Conservation (phyloP, 1,284 basidiomycete genomes). For the Laetiporus sulphureus region DNA sequence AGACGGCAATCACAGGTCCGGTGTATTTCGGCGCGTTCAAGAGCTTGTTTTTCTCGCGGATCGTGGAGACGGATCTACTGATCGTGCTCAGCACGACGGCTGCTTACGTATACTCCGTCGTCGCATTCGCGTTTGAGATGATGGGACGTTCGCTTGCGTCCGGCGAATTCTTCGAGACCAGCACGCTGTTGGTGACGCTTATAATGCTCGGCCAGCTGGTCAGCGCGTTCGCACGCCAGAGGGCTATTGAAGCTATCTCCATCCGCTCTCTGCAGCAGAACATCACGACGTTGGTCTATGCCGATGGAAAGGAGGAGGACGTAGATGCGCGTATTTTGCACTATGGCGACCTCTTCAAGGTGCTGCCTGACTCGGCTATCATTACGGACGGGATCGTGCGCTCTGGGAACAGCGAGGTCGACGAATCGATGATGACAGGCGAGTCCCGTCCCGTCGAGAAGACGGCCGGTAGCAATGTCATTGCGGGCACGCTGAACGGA, state of each 20-base stretch:
- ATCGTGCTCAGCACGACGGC: constrained; percentile 35
- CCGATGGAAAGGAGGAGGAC: constrained; percentile 15
- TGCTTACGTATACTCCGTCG: constrained; percentile 37
- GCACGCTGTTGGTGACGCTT: constrained; percentile 36
- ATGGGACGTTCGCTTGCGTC: constrained; percentile 26
- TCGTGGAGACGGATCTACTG: constrained; percentile 36
- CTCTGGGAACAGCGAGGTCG: constrained; percentile 31
- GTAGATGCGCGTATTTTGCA: constrained; percentile 33
- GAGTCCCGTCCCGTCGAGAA: constrained; percentile 37
- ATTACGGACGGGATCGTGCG: constrained; percentile 38
- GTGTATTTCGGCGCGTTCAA: constrained; percentile 32
- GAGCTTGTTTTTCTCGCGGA: constrained; percentile 32
- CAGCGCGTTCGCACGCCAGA: constrained; percentile 33
- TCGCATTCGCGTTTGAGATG: constrained; percentile 33
- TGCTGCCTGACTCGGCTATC: constrained; percentile 29
- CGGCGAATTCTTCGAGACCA: constrained; percentile 41
- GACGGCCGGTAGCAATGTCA: constrained; percentile 26
- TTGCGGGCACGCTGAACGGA: constrained; percentile 36
- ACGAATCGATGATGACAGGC: constrained; percentile 41
- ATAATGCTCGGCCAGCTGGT: constrained; percentile 37
- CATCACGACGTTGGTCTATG: constrained; percentile 26
- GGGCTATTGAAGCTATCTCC: constrained; percentile 29
- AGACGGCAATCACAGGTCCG: constrained; percentile 31
- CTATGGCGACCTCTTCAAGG: constrained; percentile 32
- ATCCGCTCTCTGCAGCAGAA: constrained; percentile 31